Conservation (phyloP, 2,329 filamentous ascomycete species). For the Colletotrichum sp. region DNA sequence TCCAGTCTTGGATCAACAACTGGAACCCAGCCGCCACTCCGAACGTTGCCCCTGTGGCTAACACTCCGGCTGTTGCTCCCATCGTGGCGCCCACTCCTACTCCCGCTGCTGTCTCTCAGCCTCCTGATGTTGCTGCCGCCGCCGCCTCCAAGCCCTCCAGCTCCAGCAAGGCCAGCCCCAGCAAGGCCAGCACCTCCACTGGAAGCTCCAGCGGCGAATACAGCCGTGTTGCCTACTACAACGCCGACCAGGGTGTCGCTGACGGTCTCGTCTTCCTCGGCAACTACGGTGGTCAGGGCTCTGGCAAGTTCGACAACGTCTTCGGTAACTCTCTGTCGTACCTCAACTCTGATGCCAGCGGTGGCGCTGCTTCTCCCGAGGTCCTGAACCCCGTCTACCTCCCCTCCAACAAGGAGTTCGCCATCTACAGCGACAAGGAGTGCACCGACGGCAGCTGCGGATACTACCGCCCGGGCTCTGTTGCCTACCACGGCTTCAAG, state of each 20-base stretch:
- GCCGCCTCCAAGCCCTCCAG: constrained; percentile 9
- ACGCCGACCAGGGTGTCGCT: constrained; percentile 39
- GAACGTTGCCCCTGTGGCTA: neutral
- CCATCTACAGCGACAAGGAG: constrained; percentile 49
- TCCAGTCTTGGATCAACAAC: constrained; percentile 64
- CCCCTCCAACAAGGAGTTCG: constrained; percentile 48
- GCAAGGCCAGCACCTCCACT: constrained; percentile 12
- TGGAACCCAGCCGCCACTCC: constrained; percentile 44
- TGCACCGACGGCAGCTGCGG: constrained; percentile 48
- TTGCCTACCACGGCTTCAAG: constrained; percentile 69
- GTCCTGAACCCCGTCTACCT: constrained; percentile 43
- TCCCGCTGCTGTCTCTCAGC: constrained; percentile 14
- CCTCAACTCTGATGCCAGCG: constrained; percentile 45
- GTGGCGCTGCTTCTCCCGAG: constrained; percentile 40
- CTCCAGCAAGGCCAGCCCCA: constrained; percentile 19
- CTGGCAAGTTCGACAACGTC: constrained; percentile 44
- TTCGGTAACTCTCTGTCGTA: constrained; percentile 53
- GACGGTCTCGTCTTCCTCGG: constrained; percentile 54
- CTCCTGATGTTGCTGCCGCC: constrained; percentile 4
- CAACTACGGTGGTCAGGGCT: constrained; percentile 49
- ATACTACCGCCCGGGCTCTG: constrained; percentile 43
- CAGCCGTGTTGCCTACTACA: constrained; percentile 50
- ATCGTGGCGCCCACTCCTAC: constrained; percentile 3
- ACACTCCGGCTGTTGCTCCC: constrained; percentile 22
- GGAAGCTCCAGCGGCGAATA: constrained; percentile 34